A percentile compares a stretch with the other conserved stretches of the same genome.
phyloP scores from a whole-genome alignment of 345 rosid genomes.

The Gossypium raimondii region DNA sequence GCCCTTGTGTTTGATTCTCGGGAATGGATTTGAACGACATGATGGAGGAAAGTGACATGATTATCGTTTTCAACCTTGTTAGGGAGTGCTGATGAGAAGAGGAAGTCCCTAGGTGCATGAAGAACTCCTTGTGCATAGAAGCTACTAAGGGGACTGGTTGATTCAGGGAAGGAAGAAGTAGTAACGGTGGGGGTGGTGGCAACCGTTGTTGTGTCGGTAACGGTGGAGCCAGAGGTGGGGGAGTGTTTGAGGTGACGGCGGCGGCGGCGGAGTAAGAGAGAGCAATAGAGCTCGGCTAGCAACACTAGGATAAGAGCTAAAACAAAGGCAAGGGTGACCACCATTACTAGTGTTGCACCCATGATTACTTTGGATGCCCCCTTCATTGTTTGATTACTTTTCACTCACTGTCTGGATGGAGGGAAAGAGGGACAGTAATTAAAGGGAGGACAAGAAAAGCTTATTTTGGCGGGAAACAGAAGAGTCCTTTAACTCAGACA shows the following conservation, averaged over 20 bases:
- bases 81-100: conserved; percentile 31
- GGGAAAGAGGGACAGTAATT: conserved; percentile 14
- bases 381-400: conserved; percentile 41
- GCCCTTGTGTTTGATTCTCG: conserved; percentile 27
- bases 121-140: conserved; percentile 63
- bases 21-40: conserved; percentile 20
- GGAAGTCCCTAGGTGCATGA: conserved; percentile 54
- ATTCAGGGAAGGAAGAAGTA: conserved; percentile 17
- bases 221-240: conserved; percentile 22
- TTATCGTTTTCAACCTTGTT: conserved; percentile 5
- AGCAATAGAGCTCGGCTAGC: conserved; percentile 82
- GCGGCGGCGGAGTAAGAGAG: conserved; percentile 57
- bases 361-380: conserved; percentile 72
- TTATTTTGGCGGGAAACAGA: conserved; percentile 44
- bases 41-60: conserved; percentile 20
- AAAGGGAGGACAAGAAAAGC: background rate
- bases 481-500: conserved; percentile 20
- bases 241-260: conserved; percentile 29
- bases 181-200: conserved; percentile 7
- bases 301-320: conserved; percentile 65
- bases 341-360: conserved; percentile 86
- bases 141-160: conserved; percentile 38
- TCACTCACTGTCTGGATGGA: background rate
- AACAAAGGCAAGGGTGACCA: conserved; percentile 67
- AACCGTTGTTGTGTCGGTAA: conserved; percentile 18